Conservation (phyloP, 2,329 filamentous ascomycete species). For the Aspergillus sp. region DNA sequence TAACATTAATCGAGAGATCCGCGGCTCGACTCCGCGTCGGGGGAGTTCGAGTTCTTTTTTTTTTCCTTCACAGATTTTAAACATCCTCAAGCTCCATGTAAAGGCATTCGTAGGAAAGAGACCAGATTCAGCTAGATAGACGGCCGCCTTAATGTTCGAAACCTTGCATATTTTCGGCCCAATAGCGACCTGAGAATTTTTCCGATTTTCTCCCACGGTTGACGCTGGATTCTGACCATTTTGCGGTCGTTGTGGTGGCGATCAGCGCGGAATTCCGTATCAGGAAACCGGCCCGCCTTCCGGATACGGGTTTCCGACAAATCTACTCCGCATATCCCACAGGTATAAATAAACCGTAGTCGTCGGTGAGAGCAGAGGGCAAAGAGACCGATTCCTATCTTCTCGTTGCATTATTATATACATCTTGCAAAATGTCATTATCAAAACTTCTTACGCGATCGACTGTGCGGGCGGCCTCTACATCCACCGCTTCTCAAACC, state of each 20-base stretch:
- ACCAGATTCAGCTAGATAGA: too few species aligned
- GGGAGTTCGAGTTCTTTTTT: not conserved
- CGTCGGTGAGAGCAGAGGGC: too few species aligned
- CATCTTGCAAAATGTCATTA: constrained; percentile 24
- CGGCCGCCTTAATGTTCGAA: too few species aligned
- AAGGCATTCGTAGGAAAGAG: too few species aligned
- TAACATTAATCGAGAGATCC: not conserved
- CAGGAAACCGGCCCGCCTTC: constrained; percentile 17
- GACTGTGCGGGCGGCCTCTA: constrained; percentile 30
- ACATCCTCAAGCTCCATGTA: not conserved
- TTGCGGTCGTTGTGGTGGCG: not conserved
- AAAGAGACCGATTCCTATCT: not conserved
- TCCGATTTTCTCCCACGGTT: too few species aligned
- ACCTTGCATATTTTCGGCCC: too few species aligned
- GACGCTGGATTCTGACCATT: too few species aligned
- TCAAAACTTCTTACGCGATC: constrained; percentile 30
- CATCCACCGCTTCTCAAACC: constrained; percentile 31
- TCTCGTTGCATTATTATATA: not conserved
- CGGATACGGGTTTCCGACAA: constrained; percentile 5
- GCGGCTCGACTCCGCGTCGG: not conserved
- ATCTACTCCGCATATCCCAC: constrained; percentile 10
- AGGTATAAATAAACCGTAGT: constrained; percentile 16
- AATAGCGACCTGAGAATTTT: too few species aligned
- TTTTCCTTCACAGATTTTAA: not conserved
- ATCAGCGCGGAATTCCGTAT: not conserved